These are phyloP conservation scores for Leishmania amazonensis DNA, from an alignment of 208 protist species.

Conservation along the genomic window DNA sequence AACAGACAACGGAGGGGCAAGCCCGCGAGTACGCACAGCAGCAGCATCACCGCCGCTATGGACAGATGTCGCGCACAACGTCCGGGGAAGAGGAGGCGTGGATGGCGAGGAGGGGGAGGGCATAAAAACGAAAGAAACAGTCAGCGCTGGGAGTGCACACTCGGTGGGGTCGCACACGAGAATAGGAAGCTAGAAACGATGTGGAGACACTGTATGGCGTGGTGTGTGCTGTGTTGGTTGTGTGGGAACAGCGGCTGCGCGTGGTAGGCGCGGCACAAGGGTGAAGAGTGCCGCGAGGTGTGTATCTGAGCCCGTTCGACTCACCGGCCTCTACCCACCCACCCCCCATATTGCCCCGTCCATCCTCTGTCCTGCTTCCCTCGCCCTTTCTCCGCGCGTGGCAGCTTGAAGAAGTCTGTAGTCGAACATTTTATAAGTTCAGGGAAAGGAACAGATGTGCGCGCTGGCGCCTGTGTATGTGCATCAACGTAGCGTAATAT, in stretches of 20 bases:
- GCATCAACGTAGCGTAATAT: background rate
- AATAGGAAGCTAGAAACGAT: background rate
- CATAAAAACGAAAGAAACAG: background rate
- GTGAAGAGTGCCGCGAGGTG: background rate
- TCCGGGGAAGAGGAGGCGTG: background rate
- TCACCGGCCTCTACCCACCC: background rate
- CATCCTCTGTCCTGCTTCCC: background rate
- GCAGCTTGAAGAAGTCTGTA: background rate
- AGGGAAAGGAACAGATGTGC: background rate
- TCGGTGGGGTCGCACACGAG: background rate
- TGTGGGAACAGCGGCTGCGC: background rate
- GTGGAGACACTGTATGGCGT: background rate
- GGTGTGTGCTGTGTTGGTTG: background rate
- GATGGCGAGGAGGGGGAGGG: background rate
- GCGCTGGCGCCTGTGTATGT: background rate
- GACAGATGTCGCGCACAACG: background rate
- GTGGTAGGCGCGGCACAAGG: background rate
- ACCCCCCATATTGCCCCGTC: background rate
- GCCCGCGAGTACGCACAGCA: background rate
- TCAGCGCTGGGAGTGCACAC: background rate
- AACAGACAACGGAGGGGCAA: background rate
- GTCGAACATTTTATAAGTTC: background rate
- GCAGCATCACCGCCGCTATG: background rate
- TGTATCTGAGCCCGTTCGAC: background rate
- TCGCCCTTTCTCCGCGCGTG: background rate